Base-by-base conservation (phyloP, 2,329 filamentous ascomycete genomes). In the Fusarium heterosporum region DNA sequence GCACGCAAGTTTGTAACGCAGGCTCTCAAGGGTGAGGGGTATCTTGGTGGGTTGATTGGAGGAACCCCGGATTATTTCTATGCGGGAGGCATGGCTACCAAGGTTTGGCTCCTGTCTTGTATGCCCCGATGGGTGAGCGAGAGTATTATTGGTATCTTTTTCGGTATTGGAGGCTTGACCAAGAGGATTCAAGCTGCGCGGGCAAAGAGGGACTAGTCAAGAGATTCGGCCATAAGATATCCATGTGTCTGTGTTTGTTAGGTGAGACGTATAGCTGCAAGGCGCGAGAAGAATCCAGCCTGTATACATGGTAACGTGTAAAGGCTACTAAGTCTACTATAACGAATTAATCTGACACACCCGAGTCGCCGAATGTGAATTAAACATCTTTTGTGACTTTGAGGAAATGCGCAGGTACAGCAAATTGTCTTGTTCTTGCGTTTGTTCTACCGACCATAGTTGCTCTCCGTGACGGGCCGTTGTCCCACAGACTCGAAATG, bases 1-100 rank as follows among this genome's bases (percentile, higher is more conserved):
- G 83, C 84, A 0, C 55, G 64, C 30, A 75, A 76, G 49, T 62
- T 87, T 4, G 84, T 84, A 6, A 58, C 48, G 1, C 76, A 79
- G 28, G 82, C 82, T 4, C 73, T 85, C 13, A 76, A 66, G 62
- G 78, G 78, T 1, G 77, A 79, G 61, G 77, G 78, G 0, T 78
- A 73, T 61, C 53, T 78, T 2, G 73, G 76, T 0, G 75, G 77
- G 0, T 64, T 72, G 69, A 36, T 78, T n/a, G 77, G 77, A 0
- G 72, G 73, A 0, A 64, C 77, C 10, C 76, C 72, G 2, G 74
- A 79, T 32, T 78, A 74, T 74, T 77, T 72, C 42, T 79, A 77
- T 72, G 76, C 71, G 1, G 75, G 77, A 1, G 76, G 77, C 1
- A 72, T 76, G 64, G 70, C 76, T n/a, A 61, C 55, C 1, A 54